Evolutionary conservation across 139 green algal species (phyloP), one percentile per base, ranked within the genome.

Genomic region (Dunaliella sp.): DNA sequence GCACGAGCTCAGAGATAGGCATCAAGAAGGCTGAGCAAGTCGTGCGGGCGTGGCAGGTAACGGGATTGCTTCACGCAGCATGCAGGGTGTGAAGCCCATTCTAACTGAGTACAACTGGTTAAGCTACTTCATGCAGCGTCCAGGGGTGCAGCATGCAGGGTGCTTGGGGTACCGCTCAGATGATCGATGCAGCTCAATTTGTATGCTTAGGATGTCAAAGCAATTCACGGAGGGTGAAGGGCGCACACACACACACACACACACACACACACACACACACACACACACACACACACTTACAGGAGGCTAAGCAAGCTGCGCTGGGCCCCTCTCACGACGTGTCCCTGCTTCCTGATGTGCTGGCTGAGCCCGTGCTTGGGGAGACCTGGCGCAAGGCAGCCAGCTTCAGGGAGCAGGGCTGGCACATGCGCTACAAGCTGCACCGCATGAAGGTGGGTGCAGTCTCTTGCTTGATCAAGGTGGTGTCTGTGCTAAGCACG

Each of bases 241-340:
- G n/a, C n/a, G n/a, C n/a, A n/a, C n/a, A n/a, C n/a, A 65, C 7
- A 26, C 48, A 65, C 7, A 65, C 48, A 16, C 48, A 65, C 48
- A 65, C 16, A 16, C 7, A 65, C 48, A 65, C 48, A 65, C 48
- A 65, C 48, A 65, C 7, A 65, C 48, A 65, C 48, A 65, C 48
- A 65, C 48, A 65, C 48, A 65, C 48, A 65, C 48, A 65, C 48
- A 65, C 48, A 65, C n/a, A 26, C 37, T n/a, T n/a, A 81, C 89
- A 96, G 92, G 84, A 59, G 12, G 92, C 88, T 16, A 96, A 96
- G 87, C 86, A 91, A 16, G 78, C 84, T n/a, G 94, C 90, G 0
- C 87, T 96, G 87, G 94, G 94, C 0, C 87, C 93, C 0, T 33
- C 80, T 21, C 89, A 95, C 73, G 77, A 86, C 3, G 85, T 73